These are phyloP conservation scores for Brassica balearica DNA, from an alignment of 441 rosid species.

Conservation along the genomic window DNA sequence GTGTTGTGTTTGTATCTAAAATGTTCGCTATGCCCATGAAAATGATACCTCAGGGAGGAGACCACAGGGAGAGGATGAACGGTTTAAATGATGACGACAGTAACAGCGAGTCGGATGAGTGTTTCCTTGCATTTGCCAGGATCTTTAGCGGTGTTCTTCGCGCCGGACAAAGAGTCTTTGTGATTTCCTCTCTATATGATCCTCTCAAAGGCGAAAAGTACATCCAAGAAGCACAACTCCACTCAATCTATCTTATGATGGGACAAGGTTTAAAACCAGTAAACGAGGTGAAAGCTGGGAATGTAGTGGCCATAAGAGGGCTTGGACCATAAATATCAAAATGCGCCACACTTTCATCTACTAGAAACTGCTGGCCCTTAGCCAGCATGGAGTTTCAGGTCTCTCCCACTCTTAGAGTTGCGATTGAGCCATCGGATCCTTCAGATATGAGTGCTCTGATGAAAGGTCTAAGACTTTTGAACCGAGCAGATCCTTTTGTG, in stretches of 20 bases:
- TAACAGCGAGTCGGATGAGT: constrained; percentile 76
- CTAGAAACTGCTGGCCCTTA: constrained; percentile 90
- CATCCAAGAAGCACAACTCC: constrained; percentile 84
- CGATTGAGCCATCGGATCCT: constrained; percentile 93
- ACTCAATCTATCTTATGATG: constrained; percentile 93
- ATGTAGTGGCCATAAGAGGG: constrained; percentile 88
- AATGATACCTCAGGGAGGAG: constrained; percentile 77
- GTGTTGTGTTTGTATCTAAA: constrained; percentile 91
- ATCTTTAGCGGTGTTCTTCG: constrained; percentile 83
- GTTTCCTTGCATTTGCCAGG: constrained; percentile 97
- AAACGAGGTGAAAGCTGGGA: constrained; percentile 83
- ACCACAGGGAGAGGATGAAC: constrained; percentile 67
- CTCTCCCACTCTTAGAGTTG: constrained; percentile 87
- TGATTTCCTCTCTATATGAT: constrained; percentile 84
- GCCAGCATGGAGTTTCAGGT: constrained; percentile 95
- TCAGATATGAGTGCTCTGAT: constrained; percentile 76
- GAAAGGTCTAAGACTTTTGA: constrained; percentile 89
- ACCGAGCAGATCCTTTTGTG: constrained; percentile 95
- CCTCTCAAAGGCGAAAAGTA: constrained; percentile 76
- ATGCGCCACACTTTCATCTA: constrained; percentile 89
- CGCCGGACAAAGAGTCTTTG: constrained; percentile 70
- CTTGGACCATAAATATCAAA: constrained; percentile 94
- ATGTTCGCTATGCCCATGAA: constrained; percentile 90
- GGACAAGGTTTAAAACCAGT: constrained; percentile 91
- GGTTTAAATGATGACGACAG: constrained; percentile 62